Percentiles rank a stretch among this genome's conserved stretches.
These are phyloP conservation scores for Trametes maxima DNA, from an alignment of 768 basidiomycete species.

Conservation along the genomic window DNA sequence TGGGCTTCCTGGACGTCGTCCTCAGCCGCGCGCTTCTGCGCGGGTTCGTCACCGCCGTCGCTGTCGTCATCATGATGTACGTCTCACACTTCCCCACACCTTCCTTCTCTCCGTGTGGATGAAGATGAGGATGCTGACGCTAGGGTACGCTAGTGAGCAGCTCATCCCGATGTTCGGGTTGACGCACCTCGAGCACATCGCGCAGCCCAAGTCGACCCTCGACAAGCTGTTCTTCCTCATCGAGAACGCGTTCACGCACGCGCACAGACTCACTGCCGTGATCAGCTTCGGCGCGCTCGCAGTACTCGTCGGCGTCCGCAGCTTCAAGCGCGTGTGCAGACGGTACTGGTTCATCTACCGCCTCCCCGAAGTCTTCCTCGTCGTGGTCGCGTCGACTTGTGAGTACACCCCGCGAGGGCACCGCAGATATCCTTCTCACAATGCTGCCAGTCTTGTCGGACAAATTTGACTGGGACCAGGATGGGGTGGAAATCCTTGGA, in stretches of 20 bases:
- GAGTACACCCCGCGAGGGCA: slow-evolving; percentile 4
- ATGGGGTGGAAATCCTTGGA: slow-evolving; percentile 86
- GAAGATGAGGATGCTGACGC: neutral
- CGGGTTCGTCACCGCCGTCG: slow-evolving; percentile 86
- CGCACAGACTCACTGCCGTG: slow-evolving; percentile 67
- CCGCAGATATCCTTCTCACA: neutral
- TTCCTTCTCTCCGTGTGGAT: neutral
- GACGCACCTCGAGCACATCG: slow-evolving; percentile 48
- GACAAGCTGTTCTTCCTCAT: slow-evolving; percentile 80
- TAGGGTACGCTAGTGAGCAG: slow-evolving; percentile 59
- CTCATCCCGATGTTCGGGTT: slow-evolving; percentile 91
- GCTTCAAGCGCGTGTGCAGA: slow-evolving; percentile 59
- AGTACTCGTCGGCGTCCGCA: slow-evolving; percentile 62
- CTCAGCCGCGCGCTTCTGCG: slow-evolving; percentile 85
- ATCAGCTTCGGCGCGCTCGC: slow-evolving; percentile 75
- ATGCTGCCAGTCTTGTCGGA: slow-evolving; percentile 60
- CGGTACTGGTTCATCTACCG: slow-evolving; percentile 73
- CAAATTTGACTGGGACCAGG: slow-evolving; percentile 69
- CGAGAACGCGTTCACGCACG: slow-evolving; percentile 53
- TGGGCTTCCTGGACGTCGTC: slow-evolving; percentile 94
- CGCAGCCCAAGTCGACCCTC: slow-evolving; percentile 67
- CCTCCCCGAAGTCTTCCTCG: slow-evolving; percentile 87
- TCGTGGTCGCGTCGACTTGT: slow-evolving; percentile 85
- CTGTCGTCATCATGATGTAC: slow-evolving; percentile 82
- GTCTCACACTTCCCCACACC: slow-evolving; percentile 28